Base-by-base conservation (phyloP, 805 yeast genomes). In the Candida takata region DNA sequence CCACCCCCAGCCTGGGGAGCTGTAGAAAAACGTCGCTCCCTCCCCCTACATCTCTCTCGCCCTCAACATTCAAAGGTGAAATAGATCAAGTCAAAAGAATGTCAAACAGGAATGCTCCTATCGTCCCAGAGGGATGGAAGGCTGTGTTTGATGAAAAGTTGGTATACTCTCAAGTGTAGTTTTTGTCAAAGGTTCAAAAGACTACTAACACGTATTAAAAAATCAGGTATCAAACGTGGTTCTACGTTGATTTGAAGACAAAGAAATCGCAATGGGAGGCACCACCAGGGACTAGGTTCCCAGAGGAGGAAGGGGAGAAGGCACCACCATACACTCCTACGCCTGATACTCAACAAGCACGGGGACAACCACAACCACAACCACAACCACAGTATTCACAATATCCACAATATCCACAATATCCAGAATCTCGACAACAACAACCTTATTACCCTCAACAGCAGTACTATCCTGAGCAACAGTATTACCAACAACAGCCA, bases 181-280 rank as follows among this genome's bases (percentile, higher is more conserved):
- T n/a, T n/a, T n/a, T n/a, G n/a, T n/a, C n/a, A n/a, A n/a, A n/a
- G n/a, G n/a, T n/a, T n/a, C n/a, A n/a, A n/a, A n/a, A n/a, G n/a
- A n/a, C n/a, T n/a, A n/a, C n/a, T n/a, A n/a, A n/a, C n/a, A n/a
- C n/a, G n/a, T n/a, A n/a, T n/a, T n/a, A n/a, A n/a, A n/a, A n/a
- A n/a, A n/a, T 11, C 27, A 43, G 44, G 38, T 82, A 82, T 54
- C 67, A 70, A 33, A 74, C 82, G 2, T 85, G 79, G 78, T 90
- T 79, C 57, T 90, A 78, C 51, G 95, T 90, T n/a, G 67, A 86
- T 48, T 61, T 83, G 44, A 51, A 67, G 12, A 73, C 84, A 11
- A 80, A 83, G 41, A 65, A 74, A 46, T 84, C 95, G 0, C 96
- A 87, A 58, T 90, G 97, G 97, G 95, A 84, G 35, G 75, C 78